A percentile compares a stretch with the other conserved stretches of the same genome.
These are phyloP conservation scores for Pholiota conissans DNA, from an alignment of 768 basidiomycete species.

Conservation along the genomic window DNA sequence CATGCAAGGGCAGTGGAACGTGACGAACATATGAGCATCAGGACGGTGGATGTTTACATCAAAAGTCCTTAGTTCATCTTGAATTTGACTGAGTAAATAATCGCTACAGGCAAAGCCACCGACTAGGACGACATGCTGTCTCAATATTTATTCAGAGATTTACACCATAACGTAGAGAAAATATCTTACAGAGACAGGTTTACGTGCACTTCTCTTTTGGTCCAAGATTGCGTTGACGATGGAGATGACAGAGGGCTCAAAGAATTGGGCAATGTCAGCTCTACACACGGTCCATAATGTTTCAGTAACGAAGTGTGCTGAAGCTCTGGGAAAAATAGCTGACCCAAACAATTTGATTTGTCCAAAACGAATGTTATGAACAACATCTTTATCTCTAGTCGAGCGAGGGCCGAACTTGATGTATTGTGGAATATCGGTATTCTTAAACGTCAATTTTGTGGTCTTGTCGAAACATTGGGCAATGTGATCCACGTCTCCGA, in stretches of 20 bases:
- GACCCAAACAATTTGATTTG: conserved; percentile 44
- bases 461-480: conserved; percentile 46
- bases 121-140: conserved; percentile 30
- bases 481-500: conserved; percentile 43
- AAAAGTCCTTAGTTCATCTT: too few relatives aligned
- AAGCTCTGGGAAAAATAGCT: conserved; percentile 9
- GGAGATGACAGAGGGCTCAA: conserved; percentile 32
- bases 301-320: conserved; percentile 24
- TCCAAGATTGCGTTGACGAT: conserved; percentile 29
- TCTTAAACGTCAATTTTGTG: conserved; percentile 44
- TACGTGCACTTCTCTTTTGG: conserved; percentile 19
- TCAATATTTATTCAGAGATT: too few relatives aligned
- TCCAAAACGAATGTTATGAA: conserved; percentile 44
- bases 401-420: conserved; percentile 52
- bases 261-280: too few relatives aligned
- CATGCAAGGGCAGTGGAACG: too few relatives aligned
- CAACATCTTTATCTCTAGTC: conserved; percentile 38
- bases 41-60: too few relatives aligned
- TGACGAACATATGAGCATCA: too few relatives aligned
- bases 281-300: conserved; percentile 24
- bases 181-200: conserved; percentile 30
- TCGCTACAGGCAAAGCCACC: conserved; percentile 60
- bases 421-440: conserved; percentile 38
- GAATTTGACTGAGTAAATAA: conserved; percentile 46
- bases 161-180: too few relatives aligned